Base-by-base conservation (phyloP, 164 flowering plant species). In the Kingdonia uniflora region DNA sequence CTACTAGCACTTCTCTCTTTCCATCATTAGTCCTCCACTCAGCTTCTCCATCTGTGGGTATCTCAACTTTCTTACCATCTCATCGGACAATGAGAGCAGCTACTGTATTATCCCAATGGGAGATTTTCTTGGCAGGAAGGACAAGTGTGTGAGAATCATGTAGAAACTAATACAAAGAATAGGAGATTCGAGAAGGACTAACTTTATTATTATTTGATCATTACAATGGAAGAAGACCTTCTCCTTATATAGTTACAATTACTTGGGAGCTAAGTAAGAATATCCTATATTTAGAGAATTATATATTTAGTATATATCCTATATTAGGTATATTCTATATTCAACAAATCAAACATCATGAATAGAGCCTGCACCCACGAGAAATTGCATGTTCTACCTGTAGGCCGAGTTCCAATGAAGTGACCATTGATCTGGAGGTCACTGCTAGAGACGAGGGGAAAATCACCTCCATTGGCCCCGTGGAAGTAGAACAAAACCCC, bases 401-500 rank as follows among this genome's bases (percentile, higher is more conserved):
- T 16, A 0, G 89, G 89, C 21, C 84, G 50, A 16, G 71, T 71
- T 21, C 86, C 80, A 8, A 81, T 81, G 75, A 81, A 72, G 54
- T 75, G 83, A 17, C 76, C 81, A 56, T 76, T 76, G 61, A 75
- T 76, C 0, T 78, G 84, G 15, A 81, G 68, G 41, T 76, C 61
- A n/a, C 76, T 65, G 25, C 79, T 87, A 0, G 86, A 78, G 19
- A 82, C 78, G 3, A 80, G 71, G 19, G 86, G 78, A 37, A 82
- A 85, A 70, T 81, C 68, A 12, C 76, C 72, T 5, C 77, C 84
- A 55, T 63, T 75, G 19, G 73, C 63, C 15, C 94, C 94, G 43
- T 81, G 86, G 78, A 81, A 85, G 67, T 80, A 75, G 75, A 81
- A 75, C 84, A 81, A 76, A 6, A 76, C 78, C 6, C 94, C 87